A percentile compares a stretch with the other conserved stretches of the same genome.
Conservation (phyloP, 345 rosid genomes). For the Eucalyptus cloeziana region DNA sequence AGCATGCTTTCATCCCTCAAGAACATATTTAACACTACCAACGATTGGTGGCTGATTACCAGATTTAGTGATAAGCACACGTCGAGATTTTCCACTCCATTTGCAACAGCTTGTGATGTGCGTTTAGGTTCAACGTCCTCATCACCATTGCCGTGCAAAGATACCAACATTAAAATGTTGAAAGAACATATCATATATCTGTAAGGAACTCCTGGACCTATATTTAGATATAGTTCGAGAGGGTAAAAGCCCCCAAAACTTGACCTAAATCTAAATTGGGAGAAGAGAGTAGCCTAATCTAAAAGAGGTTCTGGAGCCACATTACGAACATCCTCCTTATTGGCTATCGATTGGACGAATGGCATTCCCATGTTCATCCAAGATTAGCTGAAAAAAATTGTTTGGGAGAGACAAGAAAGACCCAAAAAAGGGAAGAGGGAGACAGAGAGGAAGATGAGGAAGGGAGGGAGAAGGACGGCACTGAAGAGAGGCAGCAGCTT, state of each 20-base stretch:
- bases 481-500: neutral
- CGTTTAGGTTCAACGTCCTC: neutral
- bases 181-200: no score
- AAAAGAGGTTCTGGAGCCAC: neutral
- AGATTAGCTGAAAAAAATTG: neutral
- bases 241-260: neutral
- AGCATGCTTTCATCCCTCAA: neutral
- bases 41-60: rapidly evolving
- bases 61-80: neutral
- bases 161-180: neutral
- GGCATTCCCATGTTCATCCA: neutral
- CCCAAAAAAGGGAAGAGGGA: neutral
- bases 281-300: neutral
- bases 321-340: neutral
- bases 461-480: neutral
- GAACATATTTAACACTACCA: rapidly evolving
- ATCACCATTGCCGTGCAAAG: rapidly evolving
- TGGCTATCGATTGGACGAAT: neutral
- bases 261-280: rapidly evolving
- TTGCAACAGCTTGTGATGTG: neutral
- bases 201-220: neutral
- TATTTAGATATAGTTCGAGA: neutral
- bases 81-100: neutral
- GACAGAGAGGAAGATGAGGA: neutral
- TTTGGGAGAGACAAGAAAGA: neutral